phyloP scores from a whole-genome alignment of 2,329 filamentous ascomycete genomes.

The Aspergillus sclerotialis region DNA sequence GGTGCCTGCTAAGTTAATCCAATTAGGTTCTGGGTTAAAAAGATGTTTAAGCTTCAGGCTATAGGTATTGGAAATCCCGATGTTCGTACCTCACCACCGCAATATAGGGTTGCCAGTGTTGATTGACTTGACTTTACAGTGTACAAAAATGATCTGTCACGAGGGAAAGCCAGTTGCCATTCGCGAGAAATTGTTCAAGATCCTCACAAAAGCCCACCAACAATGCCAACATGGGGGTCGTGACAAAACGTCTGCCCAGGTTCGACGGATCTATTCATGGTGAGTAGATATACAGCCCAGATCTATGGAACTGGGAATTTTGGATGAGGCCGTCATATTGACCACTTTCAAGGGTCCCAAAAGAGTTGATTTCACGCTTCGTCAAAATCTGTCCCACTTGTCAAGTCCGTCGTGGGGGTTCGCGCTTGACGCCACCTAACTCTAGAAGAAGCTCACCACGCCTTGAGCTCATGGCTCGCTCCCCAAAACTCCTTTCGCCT shows the following conservation, averaged over 20 bases:
- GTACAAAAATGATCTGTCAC: conserved; percentile 41
- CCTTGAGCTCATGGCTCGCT: conserved; percentile 24
- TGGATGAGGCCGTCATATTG: too few relatives aligned
- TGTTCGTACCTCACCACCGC: conserved; percentile 24
- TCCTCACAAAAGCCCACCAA: conserved; percentile 44
- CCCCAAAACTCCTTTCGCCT: conserved; percentile 31
- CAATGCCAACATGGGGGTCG: conserved; percentile 47
- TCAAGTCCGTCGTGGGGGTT: conserved; percentile 39
- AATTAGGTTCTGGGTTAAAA: conserved; percentile 46
- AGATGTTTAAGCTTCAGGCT: conserved; percentile 44
- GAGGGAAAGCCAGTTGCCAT: conserved; percentile 48
- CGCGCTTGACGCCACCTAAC: conserved; percentile 34
- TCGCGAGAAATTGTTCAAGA: conserved; percentile 45
- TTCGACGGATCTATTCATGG: conserved; percentile 45
- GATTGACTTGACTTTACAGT: too few relatives aligned
- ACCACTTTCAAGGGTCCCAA: conserved; percentile 42
- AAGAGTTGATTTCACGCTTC: conserved; percentile 46
- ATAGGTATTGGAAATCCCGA: conserved; percentile 30
- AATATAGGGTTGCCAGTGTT: too few relatives aligned
- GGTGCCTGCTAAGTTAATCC: conserved; percentile 1
- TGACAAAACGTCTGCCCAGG: conserved; percentile 47
- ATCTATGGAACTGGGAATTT: too few relatives aligned
- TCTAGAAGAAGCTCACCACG: conserved; percentile 33
- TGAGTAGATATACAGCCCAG: conserved; percentile 20
- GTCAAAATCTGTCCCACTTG: conserved; percentile 46